Base-by-base conservation (phyloP, 1,139 yeast species). In the Yamadazyma diddensiae region DNA sequence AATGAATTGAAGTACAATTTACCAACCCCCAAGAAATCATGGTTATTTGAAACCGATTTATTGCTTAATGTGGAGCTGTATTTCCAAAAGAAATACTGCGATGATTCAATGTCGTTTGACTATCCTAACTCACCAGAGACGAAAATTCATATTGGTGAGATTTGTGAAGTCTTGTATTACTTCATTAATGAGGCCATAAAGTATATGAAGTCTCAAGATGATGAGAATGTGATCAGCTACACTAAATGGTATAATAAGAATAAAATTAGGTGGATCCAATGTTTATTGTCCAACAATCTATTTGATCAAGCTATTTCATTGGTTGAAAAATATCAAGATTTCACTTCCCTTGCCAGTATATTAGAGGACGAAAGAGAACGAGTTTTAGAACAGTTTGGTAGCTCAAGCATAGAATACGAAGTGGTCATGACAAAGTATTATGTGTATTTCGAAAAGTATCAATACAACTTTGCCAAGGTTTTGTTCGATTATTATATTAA, bases 271-370 rank as follows among this genome's bases (percentile, higher is more conserved):
- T 80, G 94, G 94, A 72, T 81, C 15, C 59, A 64, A 26, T 65
- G 71, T 1, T 53, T 84, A 23, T 65, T 79, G 14, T 53, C 59
- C 8, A 57, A 70, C 30, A 73, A 70, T 15, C 61, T 76, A 34
- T 57, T 65, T 16, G 58, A 58, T 7, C 78, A 77, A 24, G 86
- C 90, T 0, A 55, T 81, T 13, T 59, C 62, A n/a, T 66, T 87
- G 26, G 76, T 87, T 1, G 95, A 86, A 46, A 63, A 66, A 21
- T 83, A 79, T 51, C 56, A 62, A 15, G 95, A 87, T 50, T 71
- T 82, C 46, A 62, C 74, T 15, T 76, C 90, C 1, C 59, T 88
- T 27, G 82, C 80, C 0, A 77, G 74, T 39, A 73, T 87, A 5
- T 59, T 84, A 17, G 82, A 79, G 29, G 64, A 70, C 15, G 78